These are phyloP conservation scores for Apodospora peruviana DNA, from an alignment of 495 filamentous ascomycete species.

Conservation along the genomic window DNA sequence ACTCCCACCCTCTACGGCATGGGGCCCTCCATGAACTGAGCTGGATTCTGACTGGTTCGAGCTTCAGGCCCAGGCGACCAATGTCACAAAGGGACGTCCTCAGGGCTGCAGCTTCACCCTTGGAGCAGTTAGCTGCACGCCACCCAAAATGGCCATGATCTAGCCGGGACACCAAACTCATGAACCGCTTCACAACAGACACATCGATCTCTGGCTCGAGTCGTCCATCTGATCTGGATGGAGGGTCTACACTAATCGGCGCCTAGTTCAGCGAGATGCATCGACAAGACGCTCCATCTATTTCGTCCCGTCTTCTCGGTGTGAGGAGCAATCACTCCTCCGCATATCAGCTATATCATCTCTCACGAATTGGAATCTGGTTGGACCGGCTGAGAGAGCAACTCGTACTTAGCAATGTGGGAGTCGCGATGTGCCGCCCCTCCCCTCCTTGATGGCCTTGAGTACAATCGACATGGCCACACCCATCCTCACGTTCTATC, in stretches of 20 bases:
- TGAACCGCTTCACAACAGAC: slow-evolving; percentile 7
- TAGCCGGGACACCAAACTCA: neutral
- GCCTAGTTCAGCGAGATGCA: slow-evolving; percentile 6
- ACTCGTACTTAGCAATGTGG: neutral
- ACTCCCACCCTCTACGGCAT: slow-evolving; percentile 10
- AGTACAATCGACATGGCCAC: neutral
- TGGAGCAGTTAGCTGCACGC: slow-evolving; percentile 4
- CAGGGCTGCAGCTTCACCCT: neutral
- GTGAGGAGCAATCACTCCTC: slow-evolving; percentile 14
- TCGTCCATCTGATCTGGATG: too few species aligned
- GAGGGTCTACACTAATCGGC: neutral
- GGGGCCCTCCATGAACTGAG: neutral
- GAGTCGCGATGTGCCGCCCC: neutral
- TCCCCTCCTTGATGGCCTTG: neutral
- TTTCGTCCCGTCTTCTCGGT: slow-evolving; percentile 25
- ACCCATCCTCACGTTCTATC: neutral
- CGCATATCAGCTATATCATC: slow-evolving; percentile 8
- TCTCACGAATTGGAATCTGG: neutral
- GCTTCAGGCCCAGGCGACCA: neutral
- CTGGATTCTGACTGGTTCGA: slow-evolving; percentile 1
- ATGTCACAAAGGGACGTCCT: slow-evolving; percentile 4
- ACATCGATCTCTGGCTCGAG: slow-evolving; percentile 2
- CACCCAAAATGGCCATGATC: slow-evolving; percentile 2
- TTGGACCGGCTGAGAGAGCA: slow-evolving; percentile 1
- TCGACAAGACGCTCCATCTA: slow-evolving; percentile 5